Evolutionary conservation across 164 flowering plant species (phyloP).

Genomic region (Dillenia suffruticosa): DNA sequence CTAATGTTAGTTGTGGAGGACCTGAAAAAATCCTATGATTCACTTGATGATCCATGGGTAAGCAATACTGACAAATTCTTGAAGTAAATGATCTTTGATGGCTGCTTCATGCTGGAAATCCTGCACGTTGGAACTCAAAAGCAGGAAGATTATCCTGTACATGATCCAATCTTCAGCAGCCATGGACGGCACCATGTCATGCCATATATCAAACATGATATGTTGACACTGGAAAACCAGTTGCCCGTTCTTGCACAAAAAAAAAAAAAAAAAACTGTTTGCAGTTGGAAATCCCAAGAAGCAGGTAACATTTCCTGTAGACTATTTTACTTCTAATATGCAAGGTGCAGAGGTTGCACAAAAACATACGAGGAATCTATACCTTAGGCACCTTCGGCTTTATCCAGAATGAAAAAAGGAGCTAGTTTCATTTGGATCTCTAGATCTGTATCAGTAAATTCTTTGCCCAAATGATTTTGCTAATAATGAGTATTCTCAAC

Average conservation of each 20-base stretch:
- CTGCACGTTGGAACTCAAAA: background rate
- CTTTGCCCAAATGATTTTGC: too few species aligned
- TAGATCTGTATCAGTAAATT: too few species aligned
- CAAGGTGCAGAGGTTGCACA: too few species aligned
- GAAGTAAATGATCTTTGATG: constrained; percentile 16
- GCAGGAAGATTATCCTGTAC: background rate
- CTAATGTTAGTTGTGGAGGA: background rate
- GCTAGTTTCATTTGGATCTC: too few species aligned
- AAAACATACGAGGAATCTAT: too few species aligned
- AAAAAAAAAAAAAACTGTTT: background rate
- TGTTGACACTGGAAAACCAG: constrained; percentile 22
- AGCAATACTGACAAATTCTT: background rate
- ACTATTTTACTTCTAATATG: too few species aligned
- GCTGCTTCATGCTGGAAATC: constrained; percentile 17
- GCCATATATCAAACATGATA: constrained; percentile 5
- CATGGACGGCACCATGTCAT: constrained; percentile 4
- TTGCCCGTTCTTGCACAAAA: constrained; percentile 8
- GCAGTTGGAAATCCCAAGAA: too few species aligned
- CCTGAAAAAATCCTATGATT: constrained; percentile 2
- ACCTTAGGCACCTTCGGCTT: too few species aligned
- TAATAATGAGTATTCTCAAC: too few species aligned
- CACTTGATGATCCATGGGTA: background rate
- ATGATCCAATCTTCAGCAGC: constrained; percentile 10
- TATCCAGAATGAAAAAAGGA: too few species aligned
- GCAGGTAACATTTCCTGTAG: too few species aligned